These are phyloP conservation scores for Rheum nobile DNA, from an alignment of 148 eudicot species.

Conservation along the genomic window DNA sequence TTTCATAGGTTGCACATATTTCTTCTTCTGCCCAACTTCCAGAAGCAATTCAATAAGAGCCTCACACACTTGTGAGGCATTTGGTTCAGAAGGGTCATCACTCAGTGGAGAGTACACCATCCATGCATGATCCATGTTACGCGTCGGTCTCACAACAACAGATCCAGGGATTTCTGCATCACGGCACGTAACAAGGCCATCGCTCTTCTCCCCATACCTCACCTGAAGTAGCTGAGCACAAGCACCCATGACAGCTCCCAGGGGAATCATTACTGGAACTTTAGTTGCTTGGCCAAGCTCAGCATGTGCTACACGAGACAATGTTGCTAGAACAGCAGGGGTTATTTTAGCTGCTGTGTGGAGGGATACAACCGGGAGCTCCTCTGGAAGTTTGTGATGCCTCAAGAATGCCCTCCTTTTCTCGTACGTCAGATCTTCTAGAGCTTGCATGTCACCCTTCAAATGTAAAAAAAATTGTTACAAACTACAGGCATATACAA, in stretches of 20 bases:
- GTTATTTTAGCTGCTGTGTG: constrained; percentile 88
- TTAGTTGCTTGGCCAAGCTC: constrained; percentile 68
- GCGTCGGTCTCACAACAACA: constrained; percentile 66
- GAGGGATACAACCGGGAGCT: constrained; percentile 73
- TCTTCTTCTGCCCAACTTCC: constrained; percentile 57
- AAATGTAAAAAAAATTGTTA: constrained; percentile 7
- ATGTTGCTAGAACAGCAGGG: constrained; percentile 79
- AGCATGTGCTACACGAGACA: constrained; percentile 89
- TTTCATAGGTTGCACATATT: constrained; percentile 24
- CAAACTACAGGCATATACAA: neutral
- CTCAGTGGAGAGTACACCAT: constrained; percentile 82
- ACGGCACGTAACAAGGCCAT: constrained; percentile 88
- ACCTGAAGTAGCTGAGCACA: constrained; percentile 84
- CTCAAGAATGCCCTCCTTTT: constrained; percentile 66
- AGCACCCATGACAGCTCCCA: constrained; percentile 94
- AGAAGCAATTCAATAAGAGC: constrained; percentile 74
- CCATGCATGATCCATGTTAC: constrained; percentile 93
- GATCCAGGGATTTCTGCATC: constrained; percentile 99
- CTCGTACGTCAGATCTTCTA: constrained; percentile 87
- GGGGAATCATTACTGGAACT: constrained; percentile 80
- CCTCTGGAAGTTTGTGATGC: constrained; percentile 57
- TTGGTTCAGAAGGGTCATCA: constrained; percentile 62
- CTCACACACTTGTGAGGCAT: constrained; percentile 87
- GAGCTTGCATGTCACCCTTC: constrained; percentile 92
- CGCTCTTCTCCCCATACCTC: constrained; percentile 86